These are phyloP conservation scores for Aspergillus pseudotamarii DNA, from an alignment of 2,329 filamentous ascomycete genomes.

Conservation along the genomic window DNA sequence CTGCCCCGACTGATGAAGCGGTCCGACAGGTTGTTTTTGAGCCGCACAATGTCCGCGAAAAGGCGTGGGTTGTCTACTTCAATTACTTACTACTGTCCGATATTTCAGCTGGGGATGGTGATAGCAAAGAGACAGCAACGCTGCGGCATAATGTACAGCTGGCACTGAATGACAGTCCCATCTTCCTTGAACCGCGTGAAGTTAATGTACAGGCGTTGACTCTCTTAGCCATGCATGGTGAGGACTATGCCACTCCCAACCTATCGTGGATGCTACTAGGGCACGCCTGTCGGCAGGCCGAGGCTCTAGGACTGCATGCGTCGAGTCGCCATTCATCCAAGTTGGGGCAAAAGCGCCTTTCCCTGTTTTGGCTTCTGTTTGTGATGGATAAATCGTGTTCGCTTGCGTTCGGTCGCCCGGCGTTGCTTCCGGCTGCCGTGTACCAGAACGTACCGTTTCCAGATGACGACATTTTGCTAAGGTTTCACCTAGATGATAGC, in stretches of 20 bases:
- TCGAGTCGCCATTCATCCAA: background rate
- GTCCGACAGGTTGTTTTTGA: constrained; percentile 17
- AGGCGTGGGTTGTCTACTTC: constrained; percentile 20
- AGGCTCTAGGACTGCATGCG: constrained; percentile 15
- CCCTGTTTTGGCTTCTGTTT: constrained; percentile 21
- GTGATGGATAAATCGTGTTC: constrained; percentile 19
- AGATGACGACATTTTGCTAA: background rate
- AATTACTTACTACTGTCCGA: constrained; percentile 17
- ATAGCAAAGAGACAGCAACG: background rate
- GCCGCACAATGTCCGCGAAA: constrained; percentile 14
- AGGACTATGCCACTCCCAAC: constrained; percentile 20
- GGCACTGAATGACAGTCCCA: constrained; percentile 16
- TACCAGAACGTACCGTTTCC: constrained; percentile 15
- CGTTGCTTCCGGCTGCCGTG: constrained; percentile 11
- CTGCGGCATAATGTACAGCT: constrained; percentile 14
- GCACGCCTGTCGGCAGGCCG: constrained; percentile 20
- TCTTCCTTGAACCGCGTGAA: constrained; percentile 18
- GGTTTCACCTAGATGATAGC: background rate
- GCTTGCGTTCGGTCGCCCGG: constrained; percentile 21
- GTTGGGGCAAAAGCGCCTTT: constrained; percentile 8
- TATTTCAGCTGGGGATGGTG: background rate
- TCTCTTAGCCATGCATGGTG: constrained; percentile 17
- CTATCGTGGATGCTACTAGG: constrained; percentile 20
- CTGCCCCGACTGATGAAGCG: background rate
- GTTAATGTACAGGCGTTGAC: constrained; percentile 14